Evolutionary conservation across 1,139 yeast genomes (phyloP), one percentile per base, ranked within the genome.

Genomic region (Entelexis sorbosivorans): DNA sequence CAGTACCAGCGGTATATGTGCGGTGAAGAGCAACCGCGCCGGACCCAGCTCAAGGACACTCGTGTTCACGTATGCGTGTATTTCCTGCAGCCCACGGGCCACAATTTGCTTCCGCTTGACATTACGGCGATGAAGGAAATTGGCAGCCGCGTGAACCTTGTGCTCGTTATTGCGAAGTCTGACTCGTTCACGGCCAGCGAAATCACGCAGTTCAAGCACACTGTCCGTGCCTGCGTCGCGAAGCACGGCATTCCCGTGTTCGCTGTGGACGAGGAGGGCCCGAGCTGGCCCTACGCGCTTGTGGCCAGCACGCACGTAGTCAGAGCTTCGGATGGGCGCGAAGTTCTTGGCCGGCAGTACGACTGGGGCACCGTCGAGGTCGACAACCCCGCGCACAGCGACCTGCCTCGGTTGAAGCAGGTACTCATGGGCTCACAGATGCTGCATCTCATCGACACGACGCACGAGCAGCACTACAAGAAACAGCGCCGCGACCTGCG

Each of bases 401-500:
- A 86, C 62, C 82, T 82, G 58, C 53, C 64, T 9, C 68, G 68
- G 34, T 69, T 86, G 55, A 74, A 79, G 57, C 70, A 81, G 58
- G 73, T 82, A 32, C 67, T 84, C 57, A 70, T 84, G 72, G 81
- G 83, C 36, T 75, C 77, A 54, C 75, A 78, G 60, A 82, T 77
- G 58, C 75, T 88, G 65, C 96, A 88, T 67, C 74, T 88, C 63
- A 75, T 87, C 48, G 75, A 82, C 59, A 78, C 87, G 8, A 87
- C 96, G 10, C 79, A 85, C 63, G 94, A 85, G 64, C 65, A 79
- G 55, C 95, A 86, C 68, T 88, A 81, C 64, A 93, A 84, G 67
- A 75, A 82, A 26, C 51, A 47, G 26, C 54, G 60, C 6, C 49
- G 47, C 11, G 33, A 42, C 22, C 26, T 87, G 69, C 74, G 88